Percentiles rank a stretch among this genome's conserved stretches.
Evolutionary conservation across 1,139 yeast genomes (phyloP).

Genomic region (Candida gigantensis): DNA sequence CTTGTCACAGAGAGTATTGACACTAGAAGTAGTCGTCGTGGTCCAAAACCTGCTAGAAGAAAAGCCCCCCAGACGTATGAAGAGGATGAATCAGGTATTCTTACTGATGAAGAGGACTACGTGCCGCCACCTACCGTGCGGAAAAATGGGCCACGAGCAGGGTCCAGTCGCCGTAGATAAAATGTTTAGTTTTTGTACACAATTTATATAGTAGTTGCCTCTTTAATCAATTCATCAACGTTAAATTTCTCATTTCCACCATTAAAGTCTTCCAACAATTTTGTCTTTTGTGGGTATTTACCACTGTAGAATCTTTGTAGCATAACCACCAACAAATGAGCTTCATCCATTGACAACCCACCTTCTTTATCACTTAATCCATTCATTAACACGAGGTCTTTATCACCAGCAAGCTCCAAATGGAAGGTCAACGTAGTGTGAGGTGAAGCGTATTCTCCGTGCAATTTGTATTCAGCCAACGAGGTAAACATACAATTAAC

Average conservation of each 20-base stretch:
- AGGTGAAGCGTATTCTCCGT: conserved; percentile 90
- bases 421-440: conserved; percentile 92
- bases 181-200: conserved; percentile 2
- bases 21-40: background rate
- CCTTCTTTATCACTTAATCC: conserved; percentile 79
- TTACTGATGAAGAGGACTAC: conserved; percentile 17
- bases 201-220: conserved; percentile 55
- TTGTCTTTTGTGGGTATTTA: conserved; percentile 47
- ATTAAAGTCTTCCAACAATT: conserved; percentile 67
- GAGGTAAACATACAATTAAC: conserved; percentile 91
- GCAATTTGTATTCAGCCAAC: conserved; percentile 87
- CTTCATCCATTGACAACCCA: conserved; percentile 64
- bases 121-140: conserved; percentile 8
- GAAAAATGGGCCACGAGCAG: too few species aligned
- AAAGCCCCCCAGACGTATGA: conserved; percentile 6
- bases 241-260: conserved; percentile 63
- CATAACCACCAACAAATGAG: conserved; percentile 75
- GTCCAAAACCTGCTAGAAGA: background rate
- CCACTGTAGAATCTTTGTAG: conserved; percentile 87
- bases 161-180: conserved; percentile 8
- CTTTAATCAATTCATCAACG: conserved; percentile 65
- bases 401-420: conserved; percentile 65
- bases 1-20: conserved; percentile 8
- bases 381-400: conserved; percentile 79
- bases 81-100: conserved; percentile 13